Evolutionary conservation across 805 yeast species (phyloP), one percentile per base, ranked within the genome.

Genomic region (Debaryomyces tyrocola): DNA sequence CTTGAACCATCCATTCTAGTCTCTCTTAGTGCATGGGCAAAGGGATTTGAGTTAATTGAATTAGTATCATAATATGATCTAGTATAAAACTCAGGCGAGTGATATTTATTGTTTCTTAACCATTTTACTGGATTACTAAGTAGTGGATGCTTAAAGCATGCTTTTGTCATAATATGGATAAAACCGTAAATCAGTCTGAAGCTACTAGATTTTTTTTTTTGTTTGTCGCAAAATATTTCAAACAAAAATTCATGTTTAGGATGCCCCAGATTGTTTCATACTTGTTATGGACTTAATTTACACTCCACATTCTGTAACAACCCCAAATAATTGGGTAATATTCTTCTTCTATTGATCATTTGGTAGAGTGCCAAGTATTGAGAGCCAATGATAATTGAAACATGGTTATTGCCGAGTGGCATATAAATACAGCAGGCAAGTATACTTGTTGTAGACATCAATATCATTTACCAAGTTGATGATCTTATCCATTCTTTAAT

Each of bases 71-170:
- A 66, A 41, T 40, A 60, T 3, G 35, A 49, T 4, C 31, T 15
- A 8, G 40, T 42, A 46, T 64, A 65, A 5, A 57, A 44, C 6
- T 57, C 47, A 6, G 55, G 44, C 1, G 56, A 43, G 12, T 62
- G 65, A 20, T 52, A 57, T 42, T 59, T 60, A 6, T 52, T 57
- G 18, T 49, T 50, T 9, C 51, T 47, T 6, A 67, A 54, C 61
- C 66, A 63, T 37, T 61, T 59, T 21, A 53, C 48, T 0, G 73
- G 74, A 46, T 64, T 65, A 12, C 47, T 50, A 36, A 69, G 46
- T 6, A 67, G 40, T 5, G 73, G 73, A 50, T 67, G 73, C 21
- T 58, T 56, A 24, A 18, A 18, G 31, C 41, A 37, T n/a, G 7
- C 20, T 14, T 14, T 39, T 14, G 28, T 14, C 34, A 39, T 39